These are phyloP conservation scores for Gossypium herbaceum DNA, from an alignment of 345 rosid genomes.

Conservation along the genomic window DNA sequence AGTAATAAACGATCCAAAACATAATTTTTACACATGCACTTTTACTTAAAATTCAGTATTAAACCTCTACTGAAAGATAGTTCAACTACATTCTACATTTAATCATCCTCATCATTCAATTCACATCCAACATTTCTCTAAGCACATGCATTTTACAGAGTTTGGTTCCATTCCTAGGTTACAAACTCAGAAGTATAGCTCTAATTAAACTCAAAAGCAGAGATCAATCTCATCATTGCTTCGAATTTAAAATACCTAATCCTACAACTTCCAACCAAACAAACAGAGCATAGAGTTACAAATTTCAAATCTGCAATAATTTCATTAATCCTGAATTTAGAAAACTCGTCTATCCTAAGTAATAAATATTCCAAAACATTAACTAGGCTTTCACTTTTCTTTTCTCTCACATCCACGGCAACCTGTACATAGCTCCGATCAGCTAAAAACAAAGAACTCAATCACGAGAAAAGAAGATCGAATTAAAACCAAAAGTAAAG, in stretches of 20 bases:
- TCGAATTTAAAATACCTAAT: not conserved
- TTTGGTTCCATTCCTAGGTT: too few species aligned
- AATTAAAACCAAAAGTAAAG: not conserved
- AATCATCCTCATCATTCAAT: too few species aligned
- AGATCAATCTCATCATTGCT: too few species aligned
- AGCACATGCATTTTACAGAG: too few species aligned
- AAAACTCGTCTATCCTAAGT: not conserved
- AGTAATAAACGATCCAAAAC: too few species aligned
- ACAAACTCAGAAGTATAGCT: too few species aligned
- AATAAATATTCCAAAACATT: not conserved
- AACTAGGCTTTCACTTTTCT: not conserved
- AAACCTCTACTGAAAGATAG: too few species aligned
- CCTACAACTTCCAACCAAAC: not conserved
- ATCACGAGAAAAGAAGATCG: not conserved
- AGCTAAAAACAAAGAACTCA: not conserved
- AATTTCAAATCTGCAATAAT: not conserved
- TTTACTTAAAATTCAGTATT: too few species aligned
- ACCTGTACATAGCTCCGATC: not conserved
- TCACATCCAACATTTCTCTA: too few species aligned
- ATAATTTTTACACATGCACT: too few species aligned
- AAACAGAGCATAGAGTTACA: not conserved
- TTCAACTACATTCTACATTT: too few species aligned
- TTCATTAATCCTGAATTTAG: not conserved
- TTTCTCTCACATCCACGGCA: not conserved
- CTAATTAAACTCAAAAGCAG: too few species aligned